Evolutionary conservation across 352 stramenopile species (phyloP).

Genomic region (Pythium aquatile): DNA sequence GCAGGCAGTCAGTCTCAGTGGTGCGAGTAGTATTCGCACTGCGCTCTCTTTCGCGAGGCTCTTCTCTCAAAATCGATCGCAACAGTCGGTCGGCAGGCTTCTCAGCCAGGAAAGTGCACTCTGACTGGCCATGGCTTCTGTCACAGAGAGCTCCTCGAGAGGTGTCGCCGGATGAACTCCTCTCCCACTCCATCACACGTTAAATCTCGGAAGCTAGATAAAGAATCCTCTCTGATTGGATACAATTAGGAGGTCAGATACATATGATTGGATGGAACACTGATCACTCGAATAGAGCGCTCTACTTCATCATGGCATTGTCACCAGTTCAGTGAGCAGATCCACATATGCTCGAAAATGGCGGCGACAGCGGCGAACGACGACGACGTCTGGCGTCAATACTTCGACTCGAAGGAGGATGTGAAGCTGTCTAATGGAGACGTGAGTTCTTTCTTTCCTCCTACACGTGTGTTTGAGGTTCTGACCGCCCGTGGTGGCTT

Average conservation of each 20-base stretch:
- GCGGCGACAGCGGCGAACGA: background rate
- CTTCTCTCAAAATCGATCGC: background rate
- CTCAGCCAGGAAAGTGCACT: slow-evolving; percentile 1
- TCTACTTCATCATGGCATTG: background rate
- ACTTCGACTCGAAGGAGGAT: slow-evolving; percentile 76
- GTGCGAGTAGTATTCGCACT: background rate
- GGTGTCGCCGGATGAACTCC: slow-evolving; percentile 6
- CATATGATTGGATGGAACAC: background rate
- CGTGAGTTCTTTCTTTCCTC: slow-evolving; percentile 30
- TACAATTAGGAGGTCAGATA: background rate
- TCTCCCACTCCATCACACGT: slow-evolving; percentile 8
- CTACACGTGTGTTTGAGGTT: background rate
- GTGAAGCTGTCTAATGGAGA: slow-evolving; percentile 60
- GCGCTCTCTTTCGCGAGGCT: slow-evolving; percentile 1
- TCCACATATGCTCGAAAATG: slow-evolving; percentile 4
- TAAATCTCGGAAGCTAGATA: background rate
- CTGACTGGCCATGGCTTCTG: slow-evolving; percentile 2
- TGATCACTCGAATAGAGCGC: background rate
- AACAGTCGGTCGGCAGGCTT: background rate
- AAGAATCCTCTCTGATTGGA: background rate
- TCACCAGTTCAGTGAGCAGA: slow-evolving; percentile 4
- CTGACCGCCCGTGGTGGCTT: background rate
- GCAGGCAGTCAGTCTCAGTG: background rate
- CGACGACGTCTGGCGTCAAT: slow-evolving; percentile 57
- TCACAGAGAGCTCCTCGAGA: background rate